A percentile compares a stretch with the other conserved stretches of the same genome.
phyloP scores from a whole-genome alignment of 2,329 filamentous ascomycete genomes.

The Celoporthe dispersa region DNA sequence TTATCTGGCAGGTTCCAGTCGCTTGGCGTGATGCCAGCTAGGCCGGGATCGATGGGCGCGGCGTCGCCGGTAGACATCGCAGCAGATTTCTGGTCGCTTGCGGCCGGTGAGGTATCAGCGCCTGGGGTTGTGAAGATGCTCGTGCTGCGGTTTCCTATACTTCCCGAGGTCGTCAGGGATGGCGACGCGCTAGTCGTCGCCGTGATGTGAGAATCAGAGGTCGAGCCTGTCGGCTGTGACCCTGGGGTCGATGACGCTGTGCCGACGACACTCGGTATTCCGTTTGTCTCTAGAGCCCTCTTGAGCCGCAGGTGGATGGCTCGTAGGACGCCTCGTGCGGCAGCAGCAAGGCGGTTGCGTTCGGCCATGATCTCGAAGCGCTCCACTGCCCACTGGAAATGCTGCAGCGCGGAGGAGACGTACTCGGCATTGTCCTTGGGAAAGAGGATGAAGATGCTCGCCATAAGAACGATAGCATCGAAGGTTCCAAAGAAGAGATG shows the following conservation, averaged over 20 bases:
- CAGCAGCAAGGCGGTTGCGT: constrained; percentile 57
- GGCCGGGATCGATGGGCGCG: constrained; percentile 15
- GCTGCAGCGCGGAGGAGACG: constrained; percentile 52
- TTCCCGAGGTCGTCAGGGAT: constrained; percentile 27
- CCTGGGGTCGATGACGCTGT: background rate
- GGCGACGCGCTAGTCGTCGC: background rate
- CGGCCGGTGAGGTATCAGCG: constrained; percentile 10
- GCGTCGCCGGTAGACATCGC: background rate
- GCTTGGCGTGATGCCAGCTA: constrained; percentile 6
- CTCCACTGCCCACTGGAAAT: constrained; percentile 64
- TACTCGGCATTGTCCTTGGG: constrained; percentile 58
- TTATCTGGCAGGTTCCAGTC: constrained; percentile 49
- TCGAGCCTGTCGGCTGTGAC: background rate
- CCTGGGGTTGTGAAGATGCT: constrained; percentile 21
- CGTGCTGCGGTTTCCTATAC: constrained; percentile 18
- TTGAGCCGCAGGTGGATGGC: constrained; percentile 59
- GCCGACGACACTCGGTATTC: background rate
- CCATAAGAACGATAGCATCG: constrained; percentile 65
- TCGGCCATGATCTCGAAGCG: constrained; percentile 61
- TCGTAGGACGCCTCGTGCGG: constrained; percentile 58
- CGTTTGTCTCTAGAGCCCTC: constrained; percentile 48
- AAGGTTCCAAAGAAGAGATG: constrained; percentile 67
- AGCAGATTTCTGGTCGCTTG: background rate
- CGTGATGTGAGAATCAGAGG: background rate
- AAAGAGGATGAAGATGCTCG: constrained; percentile 65